Percentiles rank a stretch among this genome's conserved stretches.
Evolutionary conservation across 768 basidiomycete species (phyloP).

Genomic region (Leccinum barrowsii): DNA sequence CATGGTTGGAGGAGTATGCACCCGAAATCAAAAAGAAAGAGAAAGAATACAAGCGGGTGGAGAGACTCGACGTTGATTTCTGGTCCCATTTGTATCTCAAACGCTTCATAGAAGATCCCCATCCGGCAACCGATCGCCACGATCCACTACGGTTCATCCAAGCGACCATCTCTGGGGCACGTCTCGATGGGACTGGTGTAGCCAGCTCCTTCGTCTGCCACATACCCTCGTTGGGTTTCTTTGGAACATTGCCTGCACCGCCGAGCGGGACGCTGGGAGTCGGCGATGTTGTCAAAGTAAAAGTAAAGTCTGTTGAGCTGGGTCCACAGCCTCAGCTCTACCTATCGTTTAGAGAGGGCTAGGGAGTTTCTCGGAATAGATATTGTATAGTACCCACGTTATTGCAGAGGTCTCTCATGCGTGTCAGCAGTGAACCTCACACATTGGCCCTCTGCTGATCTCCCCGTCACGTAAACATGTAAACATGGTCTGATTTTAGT

Average conservation of each 20-base stretch:
- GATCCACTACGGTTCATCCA: constrained; percentile 29
- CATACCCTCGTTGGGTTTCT: constrained; percentile 25
- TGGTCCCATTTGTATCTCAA: constrained; percentile 42
- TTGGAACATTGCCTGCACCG: constrained; percentile 13
- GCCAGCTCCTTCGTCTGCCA: constrained; percentile 20
- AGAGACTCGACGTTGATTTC: constrained; percentile 33
- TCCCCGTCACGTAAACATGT: not conserved
- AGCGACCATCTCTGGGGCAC: constrained; percentile 22
- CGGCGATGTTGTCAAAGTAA: constrained; percentile 27
- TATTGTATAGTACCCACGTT: not conserved
- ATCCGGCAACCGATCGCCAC: constrained; percentile 11
- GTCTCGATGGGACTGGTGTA: constrained; percentile 11
- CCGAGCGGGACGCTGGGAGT: constrained; percentile 13
- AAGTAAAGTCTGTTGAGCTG: constrained; percentile 26
- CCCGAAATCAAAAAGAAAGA: constrained; percentile 38
- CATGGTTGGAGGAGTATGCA: constrained; percentile 45
- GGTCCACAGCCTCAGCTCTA: constrained; percentile 29
- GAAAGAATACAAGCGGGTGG: constrained; percentile 27
- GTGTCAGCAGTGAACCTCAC: not conserved
- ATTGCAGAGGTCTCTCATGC: not conserved
- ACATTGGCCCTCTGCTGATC: not conserved
- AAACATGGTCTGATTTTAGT: constrained; percentile 17
- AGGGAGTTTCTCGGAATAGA: not conserved
- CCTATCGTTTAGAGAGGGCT: constrained; percentile 13
- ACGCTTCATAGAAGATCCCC: constrained; percentile 33